Conservation (phyloP, 1,284 basidiomycete genomes). For the Filobasidium uniguttulatum region DNA sequence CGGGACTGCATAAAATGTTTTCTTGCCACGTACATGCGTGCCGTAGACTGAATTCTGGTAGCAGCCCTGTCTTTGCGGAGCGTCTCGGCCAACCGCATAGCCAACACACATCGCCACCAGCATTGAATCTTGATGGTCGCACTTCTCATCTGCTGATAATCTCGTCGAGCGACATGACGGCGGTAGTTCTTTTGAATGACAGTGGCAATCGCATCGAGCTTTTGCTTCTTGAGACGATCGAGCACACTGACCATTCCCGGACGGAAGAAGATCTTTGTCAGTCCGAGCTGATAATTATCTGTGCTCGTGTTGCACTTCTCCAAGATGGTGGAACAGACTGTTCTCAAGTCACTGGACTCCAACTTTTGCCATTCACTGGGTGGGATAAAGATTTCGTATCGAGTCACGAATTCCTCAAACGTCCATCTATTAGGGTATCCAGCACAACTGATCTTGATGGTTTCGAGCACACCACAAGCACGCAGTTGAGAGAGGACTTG, state of each 20-base stretch:
- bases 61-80: conserved; percentile 65
- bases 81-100: conserved; percentile 54
- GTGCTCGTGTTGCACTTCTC: conserved; percentile 75
- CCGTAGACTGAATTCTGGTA: conserved; percentile 57
- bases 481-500: conserved; percentile 91
- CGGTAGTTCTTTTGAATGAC: conserved; percentile 96
- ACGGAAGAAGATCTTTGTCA: conserved; percentile 98
- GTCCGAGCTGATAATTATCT: conserved; percentile 92
- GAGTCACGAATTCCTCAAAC: conserved; percentile 97
- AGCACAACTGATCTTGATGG: conserved; percentile 96
- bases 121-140: conserved; percentile 79
- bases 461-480: conserved; percentile 98
- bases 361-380: conserved; percentile 37
- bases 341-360: conserved; percentile 66
- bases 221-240: conserved; percentile 59
- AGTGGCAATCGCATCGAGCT: conserved; percentile 80
- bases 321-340: conserved; percentile 74
- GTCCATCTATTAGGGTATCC: conserved; percentile 99
- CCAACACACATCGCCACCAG: conserved; percentile 79
- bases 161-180: conserved; percentile 66
- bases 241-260: conserved; percentile 98
- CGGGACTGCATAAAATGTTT: conserved; percentile 54
- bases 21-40: conserved; percentile 61
- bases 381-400: conserved; percentile 37
- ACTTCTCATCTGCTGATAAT: conserved; percentile 57